Percentiles rank a stretch among this genome's conserved stretches.
phyloP scores from a whole-genome alignment of 129 eudicot species.

The Flaveria brownii region DNA sequence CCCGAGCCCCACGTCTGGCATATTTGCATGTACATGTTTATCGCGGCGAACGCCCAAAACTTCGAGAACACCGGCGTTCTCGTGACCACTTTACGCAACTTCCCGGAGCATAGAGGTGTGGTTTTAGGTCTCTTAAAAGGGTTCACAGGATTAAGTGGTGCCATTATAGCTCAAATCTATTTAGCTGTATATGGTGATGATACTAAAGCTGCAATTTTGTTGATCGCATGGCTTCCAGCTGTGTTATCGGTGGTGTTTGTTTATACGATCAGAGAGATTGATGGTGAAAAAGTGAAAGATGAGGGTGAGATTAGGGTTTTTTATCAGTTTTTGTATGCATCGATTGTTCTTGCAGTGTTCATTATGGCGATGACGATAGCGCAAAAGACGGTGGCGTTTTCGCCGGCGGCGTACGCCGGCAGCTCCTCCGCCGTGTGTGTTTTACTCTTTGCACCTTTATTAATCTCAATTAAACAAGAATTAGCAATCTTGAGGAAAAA shows the following conservation, averaged over 20 bases:
- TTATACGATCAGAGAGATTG: conserved; percentile 51
- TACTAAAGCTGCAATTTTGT: conserved; percentile 54
- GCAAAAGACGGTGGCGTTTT: conserved; percentile 48
- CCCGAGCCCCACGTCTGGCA: conserved; percentile 68
- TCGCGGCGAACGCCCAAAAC: conserved; percentile 88
- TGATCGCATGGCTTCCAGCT: conserved; percentile 92
- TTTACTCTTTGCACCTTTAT: conserved; percentile 59
- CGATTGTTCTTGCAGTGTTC: conserved; percentile 60
- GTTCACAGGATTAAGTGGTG: conserved; percentile 84
- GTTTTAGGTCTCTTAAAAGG: conserved; percentile 76
- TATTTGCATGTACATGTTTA: conserved; percentile 75
- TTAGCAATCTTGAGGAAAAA: conserved; percentile 34
- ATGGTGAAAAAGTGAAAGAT: conserved; percentile 15
- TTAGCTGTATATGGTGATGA: conserved; percentile 75
- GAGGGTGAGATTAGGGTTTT: conserved; percentile 49
- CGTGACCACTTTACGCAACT: conserved; percentile 65
- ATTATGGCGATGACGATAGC: conserved; percentile 66
- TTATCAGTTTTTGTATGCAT: conserved; percentile 50
- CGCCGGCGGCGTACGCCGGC: conserved; percentile 50
- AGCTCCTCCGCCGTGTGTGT: conserved; percentile 52
- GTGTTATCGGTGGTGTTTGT: conserved; percentile 63
- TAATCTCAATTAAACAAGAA: conserved; percentile 63
- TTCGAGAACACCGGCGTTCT: conserved; percentile 87
- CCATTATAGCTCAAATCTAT: conserved; percentile 73
- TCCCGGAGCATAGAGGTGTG: conserved; percentile 74